Base-by-base conservation (phyloP, 106 monocot genomes). In the Posidonia australis region DNA sequence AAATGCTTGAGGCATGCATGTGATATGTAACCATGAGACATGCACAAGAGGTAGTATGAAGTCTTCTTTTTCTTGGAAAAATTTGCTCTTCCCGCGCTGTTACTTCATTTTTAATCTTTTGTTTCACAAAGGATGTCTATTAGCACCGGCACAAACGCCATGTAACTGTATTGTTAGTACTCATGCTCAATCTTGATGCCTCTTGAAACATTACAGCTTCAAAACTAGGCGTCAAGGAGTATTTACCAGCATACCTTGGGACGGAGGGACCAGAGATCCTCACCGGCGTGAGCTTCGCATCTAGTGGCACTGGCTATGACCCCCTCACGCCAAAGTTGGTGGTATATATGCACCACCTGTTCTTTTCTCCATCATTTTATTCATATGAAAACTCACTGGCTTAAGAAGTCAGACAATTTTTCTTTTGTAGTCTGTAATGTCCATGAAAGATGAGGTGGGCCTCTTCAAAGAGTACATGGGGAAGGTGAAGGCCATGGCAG, bases 211-310 rank as follows among this genome's bases (percentile, higher is more conserved):
- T 67, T 86, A 12, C 80, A 93, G 93, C 75, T 72, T 79, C 83
- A 19, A 45, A 49, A 41, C 54, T 93, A 23, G 83, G 88, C 7
- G 62, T 93, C 42, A 93, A 93, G 70, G 85, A 88, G 46, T 68
- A 72, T 12, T 13, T 93, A 22, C 93, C 93, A 14, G 79, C 88
- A 9, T 93, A 93, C 68, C 54, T 85, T n/a, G 83, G 78, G 7
- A 67, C 65, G 0, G 19, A 71, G 0, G 32, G 16, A 18, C 74
- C 76, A 3, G 36, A 93, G 16, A 78, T 93, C 21, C 65, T 83
- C 51, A 93, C 88, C 18, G 88, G 93, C 18, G 83, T 93, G 3
- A 93, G 88, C 77, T 93, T 93, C 30, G 93, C 93, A 17, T 93
- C 88, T 2, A 88, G 88, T 16, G 93, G 80, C 0, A 66, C 66